Base-by-base conservation (phyloP, 2,329 filamentous ascomycete genomes). In the Stemphylium lycopersici region DNA sequence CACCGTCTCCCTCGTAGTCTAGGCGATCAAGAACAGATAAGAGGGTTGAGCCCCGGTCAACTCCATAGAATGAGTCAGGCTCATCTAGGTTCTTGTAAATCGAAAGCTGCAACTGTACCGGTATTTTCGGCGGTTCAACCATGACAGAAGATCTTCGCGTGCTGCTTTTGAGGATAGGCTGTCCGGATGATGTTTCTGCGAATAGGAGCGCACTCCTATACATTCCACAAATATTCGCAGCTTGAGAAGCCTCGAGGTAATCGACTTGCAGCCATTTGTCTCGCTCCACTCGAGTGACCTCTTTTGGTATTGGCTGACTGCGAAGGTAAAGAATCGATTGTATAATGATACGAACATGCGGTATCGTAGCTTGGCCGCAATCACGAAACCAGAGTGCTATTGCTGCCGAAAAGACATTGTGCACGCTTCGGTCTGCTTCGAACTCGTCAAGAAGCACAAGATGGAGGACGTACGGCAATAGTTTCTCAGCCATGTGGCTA, bases 21-120 rank as follows among this genome's bases (percentile, higher is more conserved):
- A 98, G 82, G 8, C 90, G 87, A 45, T 89, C 85, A 54, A 98
- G 80, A 1, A 98, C 89, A 10, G 89, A 91, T 13, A 84, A 81
- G 13, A 99, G 77, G 52, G 87, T 92, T 6, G 91, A 84, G 36
- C 85, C 85, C 73, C 96, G 90, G 37, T 90, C 85, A 6, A 97
- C 83, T 3, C 95, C 96, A 70, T 99, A 99, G 73, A 96, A 99
- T 0, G 92, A 89, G 73, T 99, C 95, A 1, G 93, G 93, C 67
- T 99, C 96, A 69, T 97, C 93, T 41, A 99, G 90, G 56, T 91
- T 93, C 69, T 91, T 89, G 72, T 95, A 99, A 2, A 99, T 93
- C 0, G 84, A 80, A 39, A 96, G 81, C 11, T 98, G 79, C 1
- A 96, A 81, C 26, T 90, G 85, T 3, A 84, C 82, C 6, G 90